A percentile compares a stretch with the other conserved stretches of the same genome.
phyloP scores from a whole-genome alignment of 1,284 basidiomycete genomes.

The Hortiboletus rubellus region DNA sequence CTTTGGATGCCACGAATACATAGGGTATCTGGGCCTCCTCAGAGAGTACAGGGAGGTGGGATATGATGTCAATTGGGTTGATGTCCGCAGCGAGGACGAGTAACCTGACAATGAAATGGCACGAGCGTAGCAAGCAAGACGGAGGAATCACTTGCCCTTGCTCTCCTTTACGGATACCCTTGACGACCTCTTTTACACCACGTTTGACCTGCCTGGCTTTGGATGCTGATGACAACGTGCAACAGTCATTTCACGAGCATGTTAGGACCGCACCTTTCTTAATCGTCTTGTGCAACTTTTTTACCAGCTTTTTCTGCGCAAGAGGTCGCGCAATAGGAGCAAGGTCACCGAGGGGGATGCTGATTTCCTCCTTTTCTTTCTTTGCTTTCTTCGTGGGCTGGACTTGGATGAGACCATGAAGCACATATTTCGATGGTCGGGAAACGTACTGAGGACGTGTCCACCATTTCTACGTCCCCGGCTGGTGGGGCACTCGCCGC shows the following conservation, averaged over 20 bases:
- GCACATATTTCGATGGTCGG: neutral
- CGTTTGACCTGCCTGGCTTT: constrained; percentile 92
- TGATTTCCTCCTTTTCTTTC: constrained; percentile 63
- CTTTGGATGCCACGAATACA: constrained; percentile 84
- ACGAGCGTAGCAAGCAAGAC: constrained; percentile 2
- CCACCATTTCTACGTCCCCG: constrained; percentile 55
- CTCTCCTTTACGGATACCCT: constrained; percentile 93
- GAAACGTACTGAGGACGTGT: constrained; percentile 43
- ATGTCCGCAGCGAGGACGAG: constrained; percentile 96
- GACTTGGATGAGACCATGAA: constrained; percentile 10
- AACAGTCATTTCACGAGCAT: constrained; percentile 5
- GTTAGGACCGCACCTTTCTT: constrained; percentile 70
- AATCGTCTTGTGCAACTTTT: constrained; percentile 91
- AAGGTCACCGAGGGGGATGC: constrained; percentile 78
- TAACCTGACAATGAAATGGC: constrained; percentile 51
- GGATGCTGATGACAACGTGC: constrained; percentile 58
- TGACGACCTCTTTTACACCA: constrained; percentile 96
- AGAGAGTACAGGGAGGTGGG: constrained; percentile 91
- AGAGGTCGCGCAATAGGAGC: constrained; percentile 90
- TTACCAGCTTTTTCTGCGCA: constrained; percentile 87
- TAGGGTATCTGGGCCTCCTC: constrained; percentile 97
- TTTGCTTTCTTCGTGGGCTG: constrained; percentile 59
- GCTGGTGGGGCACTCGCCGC: constrained; percentile 29
- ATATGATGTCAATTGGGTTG: constrained; percentile 97
- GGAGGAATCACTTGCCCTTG: constrained; percentile 67